Conservation (phyloP, 331 rosid species). For the Prunus yedoensis region DNA sequence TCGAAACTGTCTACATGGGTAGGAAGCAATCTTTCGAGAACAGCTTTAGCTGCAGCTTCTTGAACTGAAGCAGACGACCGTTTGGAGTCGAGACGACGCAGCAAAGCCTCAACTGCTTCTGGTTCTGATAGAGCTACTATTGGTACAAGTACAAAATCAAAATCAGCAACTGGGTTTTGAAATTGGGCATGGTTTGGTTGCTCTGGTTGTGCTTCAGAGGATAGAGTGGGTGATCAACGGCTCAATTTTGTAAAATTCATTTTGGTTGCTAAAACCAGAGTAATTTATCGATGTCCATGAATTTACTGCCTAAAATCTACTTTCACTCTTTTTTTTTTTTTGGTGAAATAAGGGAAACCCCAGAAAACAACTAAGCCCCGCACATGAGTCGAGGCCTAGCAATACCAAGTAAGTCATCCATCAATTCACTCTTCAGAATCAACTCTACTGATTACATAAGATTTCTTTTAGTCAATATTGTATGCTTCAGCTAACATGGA, state of each 20-base stretch:
- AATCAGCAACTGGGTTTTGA: constrained; percentile 38
- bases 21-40: constrained; percentile 72
- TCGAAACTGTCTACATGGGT: constrained; percentile 60
- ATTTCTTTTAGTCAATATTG: no score
- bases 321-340: no score
- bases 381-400: no score
- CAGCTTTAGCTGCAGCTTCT: constrained; percentile 65
- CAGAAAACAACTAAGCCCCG: no score
- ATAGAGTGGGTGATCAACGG: background rate
- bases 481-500: background rate
- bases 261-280: background rate
- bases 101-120: constrained; percentile 56
- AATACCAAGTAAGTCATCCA: no score
- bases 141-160: constrained; percentile 39
- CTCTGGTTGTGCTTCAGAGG: background rate
- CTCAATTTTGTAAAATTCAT: background rate
- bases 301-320: no score
- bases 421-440: no score
- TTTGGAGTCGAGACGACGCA: constrained; percentile 65
- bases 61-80: constrained; percentile 61
- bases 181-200: constrained; percentile 38
- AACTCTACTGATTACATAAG: no score
- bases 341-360: no score
- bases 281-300: no score
- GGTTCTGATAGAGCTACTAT: constrained; percentile 38